A percentile compares a stretch with the other conserved stretches of the same genome.
phyloP scores from a whole-genome alignment of 1,284 basidiomycete species.

The Ustilago loliicola region DNA sequence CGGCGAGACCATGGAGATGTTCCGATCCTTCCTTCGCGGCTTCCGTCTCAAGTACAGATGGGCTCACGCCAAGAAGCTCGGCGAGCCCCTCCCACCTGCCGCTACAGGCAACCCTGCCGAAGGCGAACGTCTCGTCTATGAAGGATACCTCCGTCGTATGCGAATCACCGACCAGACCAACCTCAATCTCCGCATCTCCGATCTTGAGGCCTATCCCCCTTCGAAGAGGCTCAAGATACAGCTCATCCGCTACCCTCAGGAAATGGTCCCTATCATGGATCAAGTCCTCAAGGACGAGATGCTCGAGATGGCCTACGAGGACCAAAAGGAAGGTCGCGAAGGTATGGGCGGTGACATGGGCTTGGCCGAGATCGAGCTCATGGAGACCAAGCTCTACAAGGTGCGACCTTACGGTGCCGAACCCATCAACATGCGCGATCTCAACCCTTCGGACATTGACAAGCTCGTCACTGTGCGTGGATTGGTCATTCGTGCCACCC shows the following conservation, averaged over 20 bases:
- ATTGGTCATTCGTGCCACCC: slow-evolving; percentile 95
- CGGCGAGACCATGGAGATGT: slow-evolving; percentile 88
- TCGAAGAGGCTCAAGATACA: slow-evolving; percentile 78
- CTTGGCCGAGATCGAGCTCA: slow-evolving; percentile 69
- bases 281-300: slow-evolving; percentile 86
- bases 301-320: slow-evolving; percentile 74
- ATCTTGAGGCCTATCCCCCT: slow-evolving; percentile 89
- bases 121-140: slow-evolving; percentile 76
- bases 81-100: slow-evolving; percentile 71
- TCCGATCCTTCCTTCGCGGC: slow-evolving; percentile 87
- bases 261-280: slow-evolving; percentile 96
- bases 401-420: slow-evolving; percentile 88
- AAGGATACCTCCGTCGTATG: slow-evolving; percentile 86
- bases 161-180: slow-evolving; percentile 86
- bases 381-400: slow-evolving; percentile 80
- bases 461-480: slow-evolving; percentile 94
- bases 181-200: slow-evolving; percentile 89
- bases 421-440: slow-evolving; percentile 72
- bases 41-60: slow-evolving; percentile 95
- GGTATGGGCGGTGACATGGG: slow-evolving; percentile 80
- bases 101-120: slow-evolving; percentile 51
- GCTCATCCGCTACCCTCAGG: slow-evolving; percentile 91
- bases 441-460: slow-evolving; percentile 69
- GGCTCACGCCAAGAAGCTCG: slow-evolving; percentile 79
- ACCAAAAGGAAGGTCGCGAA: slow-evolving; percentile 77